Percentiles rank a stretch among this genome's conserved stretches.
Conservation (phyloP, 2,329 filamentous ascomycete genomes). For the Colletotrichum sp. region DNA sequence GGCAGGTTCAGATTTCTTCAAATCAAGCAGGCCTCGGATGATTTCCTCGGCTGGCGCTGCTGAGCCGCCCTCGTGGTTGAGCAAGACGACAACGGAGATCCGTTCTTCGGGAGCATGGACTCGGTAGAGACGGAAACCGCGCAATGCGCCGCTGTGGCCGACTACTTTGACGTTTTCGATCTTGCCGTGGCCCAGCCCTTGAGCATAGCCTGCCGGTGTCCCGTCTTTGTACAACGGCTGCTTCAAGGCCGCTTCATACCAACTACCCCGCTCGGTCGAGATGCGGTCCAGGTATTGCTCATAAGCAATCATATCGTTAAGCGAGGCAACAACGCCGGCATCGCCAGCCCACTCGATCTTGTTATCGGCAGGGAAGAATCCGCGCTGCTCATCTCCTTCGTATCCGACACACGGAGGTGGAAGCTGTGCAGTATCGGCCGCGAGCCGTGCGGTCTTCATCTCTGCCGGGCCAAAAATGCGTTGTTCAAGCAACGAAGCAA, state of each 20-base stretch:
- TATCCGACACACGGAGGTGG: constrained; percentile 49
- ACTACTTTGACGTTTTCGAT: constrained; percentile 31
- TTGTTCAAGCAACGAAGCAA: constrained; percentile 39
- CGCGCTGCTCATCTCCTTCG: constrained; percentile 41
- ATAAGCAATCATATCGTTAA: constrained; percentile 51
- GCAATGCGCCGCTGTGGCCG: constrained; percentile 45
- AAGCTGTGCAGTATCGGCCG: constrained; percentile 38
- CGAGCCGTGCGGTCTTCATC: constrained; percentile 45
- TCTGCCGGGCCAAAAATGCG: constrained; percentile 43
- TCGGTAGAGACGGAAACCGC: constrained; percentile 43
- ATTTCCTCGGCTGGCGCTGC: constrained; percentile 30
- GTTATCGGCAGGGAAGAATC: constrained; percentile 41
- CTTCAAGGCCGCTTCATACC: constrained; percentile 32
- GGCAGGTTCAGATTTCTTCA: constrained; percentile 22
- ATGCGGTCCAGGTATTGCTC: constrained; percentile 42
- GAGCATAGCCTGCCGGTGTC: constrained; percentile 37
- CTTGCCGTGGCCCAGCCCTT: constrained; percentile 35
- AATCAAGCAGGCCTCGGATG: constrained; percentile 32
- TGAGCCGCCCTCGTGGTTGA: constrained; percentile 41
- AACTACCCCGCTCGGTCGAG: constrained; percentile 32
- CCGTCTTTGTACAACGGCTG: constrained; percentile 33
- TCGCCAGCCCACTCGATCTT: constrained; percentile 51
- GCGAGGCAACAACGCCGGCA: constrained; percentile 46
- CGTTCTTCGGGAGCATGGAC: constrained; percentile 36
- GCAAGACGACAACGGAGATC: constrained; percentile 42